Conservation (phyloP, 2,329 filamentous ascomycete species). For the Aspergillus amoenus region DNA sequence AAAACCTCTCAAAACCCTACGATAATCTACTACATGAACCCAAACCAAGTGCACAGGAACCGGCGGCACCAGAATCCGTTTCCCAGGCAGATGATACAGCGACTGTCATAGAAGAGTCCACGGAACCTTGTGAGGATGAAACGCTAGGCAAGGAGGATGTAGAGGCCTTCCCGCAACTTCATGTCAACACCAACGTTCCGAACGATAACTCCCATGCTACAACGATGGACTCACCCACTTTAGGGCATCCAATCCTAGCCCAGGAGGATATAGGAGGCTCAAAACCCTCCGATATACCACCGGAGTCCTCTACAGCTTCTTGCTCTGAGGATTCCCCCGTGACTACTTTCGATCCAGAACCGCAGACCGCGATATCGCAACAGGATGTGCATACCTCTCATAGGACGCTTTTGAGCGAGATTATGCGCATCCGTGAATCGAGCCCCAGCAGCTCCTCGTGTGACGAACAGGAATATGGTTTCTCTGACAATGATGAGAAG, state of each 20-base stretch:
- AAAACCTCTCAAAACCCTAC: conserved; percentile 47
- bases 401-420: conserved; percentile 48
- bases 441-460: conserved; percentile 44
- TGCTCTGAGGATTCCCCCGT: conserved; percentile 63
- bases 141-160: conserved; percentile 4
- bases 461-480: conserved; percentile 37
- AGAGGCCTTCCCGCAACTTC: conserved; percentile 23
- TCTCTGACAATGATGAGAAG: conserved; percentile 51
- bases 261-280: conserved; percentile 10
- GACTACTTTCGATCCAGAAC: conserved; percentile 66
- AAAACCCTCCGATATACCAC: conserved; percentile 11
- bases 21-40: conserved; percentile 28
- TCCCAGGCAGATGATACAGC: conserved; percentile 21
- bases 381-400: conserved; percentile 33
- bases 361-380: conserved; percentile 59
- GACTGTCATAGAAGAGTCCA: conserved; percentile 23
- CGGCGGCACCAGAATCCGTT: conserved; percentile 5
- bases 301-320: conserved; percentile 53
- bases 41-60: conserved; percentile 19
- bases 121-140: conserved; percentile 15
- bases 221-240: conserved; percentile 45
- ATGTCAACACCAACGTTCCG: conserved; percentile 26
- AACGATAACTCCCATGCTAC: conserved; percentile 17
- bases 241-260: conserved; percentile 32
- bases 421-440: conserved; percentile 49